Percentiles rank a stretch among this genome's conserved stretches.
Conservation (phyloP, 495 filamentous ascomycete species). For the Chaetomium fimeti region DNA sequence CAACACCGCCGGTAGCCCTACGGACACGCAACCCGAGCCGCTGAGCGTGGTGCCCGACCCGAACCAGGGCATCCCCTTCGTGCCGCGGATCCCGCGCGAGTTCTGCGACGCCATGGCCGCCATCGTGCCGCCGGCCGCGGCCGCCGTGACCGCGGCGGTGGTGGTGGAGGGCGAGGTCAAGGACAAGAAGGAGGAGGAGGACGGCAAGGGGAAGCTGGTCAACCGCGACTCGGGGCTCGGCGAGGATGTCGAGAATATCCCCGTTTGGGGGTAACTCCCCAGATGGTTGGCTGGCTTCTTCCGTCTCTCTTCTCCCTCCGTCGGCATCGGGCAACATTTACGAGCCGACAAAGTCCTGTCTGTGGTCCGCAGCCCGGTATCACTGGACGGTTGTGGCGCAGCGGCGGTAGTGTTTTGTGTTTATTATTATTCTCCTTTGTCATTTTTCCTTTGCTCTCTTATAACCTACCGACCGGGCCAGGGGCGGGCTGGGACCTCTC, state of each 20-base stretch:
- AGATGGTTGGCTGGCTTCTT: background rate
- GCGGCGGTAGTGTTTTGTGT: background rate
- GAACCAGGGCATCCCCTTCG: constrained; percentile 42
- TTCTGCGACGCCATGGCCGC: constrained; percentile 16
- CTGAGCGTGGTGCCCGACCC: constrained; percentile 37
- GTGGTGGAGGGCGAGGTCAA: background rate
- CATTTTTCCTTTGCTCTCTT: background rate
- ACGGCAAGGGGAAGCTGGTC: background rate
- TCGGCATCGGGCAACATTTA: background rate
- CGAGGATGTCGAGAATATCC: constrained; percentile 21
- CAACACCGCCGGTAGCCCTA: background rate
- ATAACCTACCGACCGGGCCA: background rate
- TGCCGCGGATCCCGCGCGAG: constrained; percentile 32
- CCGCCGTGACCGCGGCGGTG: background rate
- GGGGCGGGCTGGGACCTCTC: background rate
- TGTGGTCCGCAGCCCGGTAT: background rate
- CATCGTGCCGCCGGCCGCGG: constrained; percentile 1
- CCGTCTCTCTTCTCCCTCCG: background rate
- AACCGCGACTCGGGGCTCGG: constrained; percentile 20
- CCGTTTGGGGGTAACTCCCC: constrained; percentile 13
- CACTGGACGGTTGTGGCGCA: constrained; percentile 6
- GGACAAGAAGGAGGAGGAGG: constrained; percentile 1
- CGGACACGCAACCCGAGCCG: constrained; percentile 18
- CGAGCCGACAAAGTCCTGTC: background rate
- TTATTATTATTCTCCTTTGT: background rate